Conservation (phyloP, 2,329 filamentous ascomycete genomes). For the Fusarium torreyae region DNA sequence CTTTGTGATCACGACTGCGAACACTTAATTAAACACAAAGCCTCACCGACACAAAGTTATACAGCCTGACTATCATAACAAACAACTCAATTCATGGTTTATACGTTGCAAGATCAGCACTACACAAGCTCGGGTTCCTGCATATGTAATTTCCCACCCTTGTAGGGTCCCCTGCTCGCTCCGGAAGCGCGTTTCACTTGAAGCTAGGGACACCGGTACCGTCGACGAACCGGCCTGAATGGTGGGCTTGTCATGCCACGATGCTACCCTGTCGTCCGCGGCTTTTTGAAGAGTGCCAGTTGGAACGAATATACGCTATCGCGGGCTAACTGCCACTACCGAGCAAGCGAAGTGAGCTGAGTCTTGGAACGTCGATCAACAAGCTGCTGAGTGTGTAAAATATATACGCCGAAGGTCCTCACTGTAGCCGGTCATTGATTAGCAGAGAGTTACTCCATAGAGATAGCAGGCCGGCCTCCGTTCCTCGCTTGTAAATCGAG, state of each 20-base stretch:
- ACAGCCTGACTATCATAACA: not conserved
- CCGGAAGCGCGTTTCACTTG: slow-evolving; percentile 43
- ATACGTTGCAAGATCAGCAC: slow-evolving; percentile 25
- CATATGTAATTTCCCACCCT: slow-evolving; percentile 48
- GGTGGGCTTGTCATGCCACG: slow-evolving; percentile 15
- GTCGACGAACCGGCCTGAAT: slow-evolving; percentile 16
- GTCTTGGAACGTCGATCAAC: slow-evolving; percentile 12
- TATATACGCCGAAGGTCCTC: not conserved
- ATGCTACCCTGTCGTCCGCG: slow-evolving; percentile 13
- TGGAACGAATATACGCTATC: slow-evolving; percentile 18
- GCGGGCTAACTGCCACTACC: slow-evolving; percentile 9
- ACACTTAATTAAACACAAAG: not conserved
- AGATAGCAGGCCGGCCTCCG: not conserved
- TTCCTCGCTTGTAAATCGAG: not conserved
- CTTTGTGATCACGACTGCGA: not conserved
- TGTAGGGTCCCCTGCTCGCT: slow-evolving; percentile 41
- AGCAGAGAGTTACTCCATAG: not conserved
- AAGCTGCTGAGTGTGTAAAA: not conserved
- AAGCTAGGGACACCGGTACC: slow-evolving; percentile 19
- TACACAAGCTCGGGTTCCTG: slow-evolving; percentile 40
- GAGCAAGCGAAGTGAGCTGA: slow-evolving; percentile 36
- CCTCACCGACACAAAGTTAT: not conserved
- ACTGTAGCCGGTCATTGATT: not conserved
- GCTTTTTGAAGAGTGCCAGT: slow-evolving; percentile 8
- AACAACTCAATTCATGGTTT: not conserved